Evolutionary conservation across 2,329 filamentous ascomycete genomes (phyloP).

Genomic region (Golovinomyces cichoracearum): DNA sequence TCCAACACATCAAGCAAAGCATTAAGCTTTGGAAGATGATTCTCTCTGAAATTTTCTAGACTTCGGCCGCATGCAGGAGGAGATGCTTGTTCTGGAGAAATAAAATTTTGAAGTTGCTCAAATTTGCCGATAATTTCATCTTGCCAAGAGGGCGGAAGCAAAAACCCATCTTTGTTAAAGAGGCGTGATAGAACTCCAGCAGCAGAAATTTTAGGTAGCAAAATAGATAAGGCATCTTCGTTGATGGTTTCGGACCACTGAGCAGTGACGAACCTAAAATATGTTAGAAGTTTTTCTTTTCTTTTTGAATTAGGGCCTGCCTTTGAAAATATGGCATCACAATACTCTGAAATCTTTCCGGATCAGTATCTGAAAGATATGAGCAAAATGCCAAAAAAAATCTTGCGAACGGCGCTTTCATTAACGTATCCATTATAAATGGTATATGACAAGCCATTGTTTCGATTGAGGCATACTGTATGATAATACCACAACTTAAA

Average conservation of each 20-base stretch:
- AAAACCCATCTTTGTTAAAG: conserved; percentile 26
- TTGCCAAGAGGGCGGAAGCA: conserved; percentile 42
- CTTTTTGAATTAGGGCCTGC: conserved; percentile 16
- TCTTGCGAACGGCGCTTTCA: conserved; percentile 34
- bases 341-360: conserved; percentile 51
- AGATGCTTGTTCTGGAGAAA: conserved; percentile 29
- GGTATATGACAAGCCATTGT: conserved; percentile 45
- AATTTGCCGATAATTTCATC: conserved; percentile 47
- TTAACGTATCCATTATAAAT: conserved; percentile 37
- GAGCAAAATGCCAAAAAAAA: conserved; percentile 73
- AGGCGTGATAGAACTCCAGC: conserved; percentile 23
- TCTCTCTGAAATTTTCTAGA: conserved; percentile 33
- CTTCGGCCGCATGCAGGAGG: conserved; percentile 28
- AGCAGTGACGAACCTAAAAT: conserved; percentile 39
- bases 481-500: conserved; percentile 35
- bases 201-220: conserved; percentile 39
- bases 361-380: conserved; percentile 47
- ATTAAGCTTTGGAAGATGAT: conserved; percentile 40
- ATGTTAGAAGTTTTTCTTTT: background rate
- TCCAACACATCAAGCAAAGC: conserved; percentile 38
- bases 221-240: conserved; percentile 41
- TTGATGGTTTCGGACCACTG: conserved; percentile 44
- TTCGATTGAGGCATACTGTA: conserved; percentile 57
- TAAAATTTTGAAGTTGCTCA: conserved; percentile 31
- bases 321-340: conserved; percentile 59